Conservation (phyloP, 2,329 filamentous ascomycete species). For the Arthroderma sp. region DNA sequence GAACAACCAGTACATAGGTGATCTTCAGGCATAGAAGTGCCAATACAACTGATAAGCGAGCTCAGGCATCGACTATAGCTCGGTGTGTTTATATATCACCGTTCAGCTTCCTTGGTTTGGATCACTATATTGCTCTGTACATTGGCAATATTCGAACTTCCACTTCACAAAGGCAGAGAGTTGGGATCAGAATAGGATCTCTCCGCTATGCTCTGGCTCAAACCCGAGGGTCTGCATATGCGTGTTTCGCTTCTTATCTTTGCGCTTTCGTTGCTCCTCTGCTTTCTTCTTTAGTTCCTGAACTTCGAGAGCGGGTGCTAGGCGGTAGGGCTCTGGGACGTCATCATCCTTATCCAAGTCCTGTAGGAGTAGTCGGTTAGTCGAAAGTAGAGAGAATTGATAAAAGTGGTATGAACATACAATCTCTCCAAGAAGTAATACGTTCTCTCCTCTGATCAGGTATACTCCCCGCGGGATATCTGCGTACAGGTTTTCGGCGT, state of each 20-base stretch:
- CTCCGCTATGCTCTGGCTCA: constrained; percentile 71
- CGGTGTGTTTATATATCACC: background rate
- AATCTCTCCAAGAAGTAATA: constrained; percentile 89
- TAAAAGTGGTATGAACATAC: constrained; percentile 30
- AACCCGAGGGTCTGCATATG: constrained; percentile 71
- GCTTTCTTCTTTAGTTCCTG: constrained; percentile 61
- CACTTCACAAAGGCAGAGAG: background rate
- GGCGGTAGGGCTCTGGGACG: constrained; percentile 55
- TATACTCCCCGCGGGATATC: constrained; percentile 80
- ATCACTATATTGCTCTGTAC: background rate
- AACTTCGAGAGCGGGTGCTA: constrained; percentile 57
- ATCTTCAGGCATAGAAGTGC: background rate
- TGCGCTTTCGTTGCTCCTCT: constrained; percentile 55
- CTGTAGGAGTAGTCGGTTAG: constrained; percentile 21
- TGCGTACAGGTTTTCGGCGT: constrained; percentile 61
- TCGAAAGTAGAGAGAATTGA: background rate
- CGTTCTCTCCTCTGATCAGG: constrained; percentile 89
- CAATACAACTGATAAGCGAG: background rate
- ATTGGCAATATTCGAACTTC: background rate
- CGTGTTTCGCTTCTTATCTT: constrained; percentile 59
- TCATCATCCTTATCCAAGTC: constrained; percentile 94
- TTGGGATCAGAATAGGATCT: constrained; percentile 51
- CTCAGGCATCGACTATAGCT: background rate
- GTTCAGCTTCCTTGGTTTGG: background rate
- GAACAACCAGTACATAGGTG: background rate